These are phyloP conservation scores for Passalora sequoiae DNA, from an alignment of 2,329 filamentous ascomycete genomes.

Conservation along the genomic window DNA sequence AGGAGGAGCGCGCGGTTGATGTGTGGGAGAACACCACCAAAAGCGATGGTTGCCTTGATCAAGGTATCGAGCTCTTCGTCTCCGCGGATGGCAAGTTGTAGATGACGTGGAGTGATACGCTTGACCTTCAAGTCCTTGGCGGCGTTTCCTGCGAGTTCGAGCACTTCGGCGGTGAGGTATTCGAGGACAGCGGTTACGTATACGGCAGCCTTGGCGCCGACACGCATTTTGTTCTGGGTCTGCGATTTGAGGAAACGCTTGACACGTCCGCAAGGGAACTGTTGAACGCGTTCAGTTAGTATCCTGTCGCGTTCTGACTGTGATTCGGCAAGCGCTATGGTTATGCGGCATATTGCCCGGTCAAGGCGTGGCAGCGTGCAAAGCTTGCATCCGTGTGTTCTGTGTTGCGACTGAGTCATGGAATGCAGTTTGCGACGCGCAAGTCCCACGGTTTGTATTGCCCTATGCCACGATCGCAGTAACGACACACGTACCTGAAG, in stretches of 20 bases:
- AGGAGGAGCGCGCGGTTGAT: constrained; percentile 96
- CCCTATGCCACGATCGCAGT: constrained; percentile 1
- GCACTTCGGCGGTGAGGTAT: constrained; percentile 97
- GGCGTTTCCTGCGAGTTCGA: constrained; percentile 97
- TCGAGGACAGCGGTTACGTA: constrained; percentile 98
- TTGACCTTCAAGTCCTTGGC: constrained; percentile 99
- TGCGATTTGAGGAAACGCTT: constrained; percentile 99
- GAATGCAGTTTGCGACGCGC: constrained; percentile 30
- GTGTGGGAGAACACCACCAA: constrained; percentile 94
- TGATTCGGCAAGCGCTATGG: no score
- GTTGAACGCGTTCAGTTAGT: constrained; percentile 19
- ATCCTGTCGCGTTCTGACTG: constrained; percentile 4
- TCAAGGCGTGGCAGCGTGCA: background rate
- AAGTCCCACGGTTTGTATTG: constrained; percentile 14
- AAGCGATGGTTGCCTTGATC: constrained; percentile 95
- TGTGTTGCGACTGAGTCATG: constrained; percentile 10
- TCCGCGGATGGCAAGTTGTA: constrained; percentile 90
- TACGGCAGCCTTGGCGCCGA: constrained; percentile 95
- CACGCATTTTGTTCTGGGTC: constrained; percentile 99
- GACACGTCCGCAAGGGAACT: constrained; percentile 99
- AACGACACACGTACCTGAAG: constrained; percentile 69
- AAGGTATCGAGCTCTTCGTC: constrained; percentile 97
- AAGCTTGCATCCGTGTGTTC: background rate
- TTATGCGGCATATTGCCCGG: no score
- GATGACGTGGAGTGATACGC: constrained; percentile 97